Evolutionary conservation across 345 rosid genomes (phyloP).

Genomic region (Eutrema japonicum): DNA sequence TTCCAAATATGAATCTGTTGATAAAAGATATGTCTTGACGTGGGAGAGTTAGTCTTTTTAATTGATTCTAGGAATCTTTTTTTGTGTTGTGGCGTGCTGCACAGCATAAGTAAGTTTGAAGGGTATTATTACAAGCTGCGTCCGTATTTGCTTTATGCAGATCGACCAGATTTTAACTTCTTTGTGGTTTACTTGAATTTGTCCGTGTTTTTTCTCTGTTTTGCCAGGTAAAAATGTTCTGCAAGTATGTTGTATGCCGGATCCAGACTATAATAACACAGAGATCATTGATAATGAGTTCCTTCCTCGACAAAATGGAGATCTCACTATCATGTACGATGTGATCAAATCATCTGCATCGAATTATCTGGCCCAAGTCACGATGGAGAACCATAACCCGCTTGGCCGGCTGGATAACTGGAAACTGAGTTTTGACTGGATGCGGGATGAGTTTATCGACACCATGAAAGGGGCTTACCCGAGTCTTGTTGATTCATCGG

Average conservation of each 20-base stretch:
- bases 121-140: not conserved
- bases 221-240: constrained; percentile 60
- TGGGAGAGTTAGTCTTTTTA: not conserved
- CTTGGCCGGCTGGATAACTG: constrained; percentile 91
- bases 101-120: not conserved
- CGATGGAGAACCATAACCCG: constrained; percentile 73
- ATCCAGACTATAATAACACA: constrained; percentile 50
- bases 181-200: constrained; percentile 11
- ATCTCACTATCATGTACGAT: constrained; percentile 89
- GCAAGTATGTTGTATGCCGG: constrained; percentile 74
- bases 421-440: constrained; percentile 96
- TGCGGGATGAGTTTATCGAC: constrained; percentile 76
- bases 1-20: not conserved
- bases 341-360: constrained; percentile 68
- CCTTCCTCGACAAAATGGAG: constrained; percentile 74
- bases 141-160: constrained; percentile 2
- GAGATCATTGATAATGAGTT: constrained; percentile 55
- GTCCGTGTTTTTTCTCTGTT: constrained; percentile 11
- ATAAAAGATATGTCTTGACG: constrained; percentile 1
- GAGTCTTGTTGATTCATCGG: constrained; percentile 65
- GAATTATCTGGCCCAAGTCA: constrained; percentile 74
- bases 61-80: not conserved
- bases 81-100: not conserved
- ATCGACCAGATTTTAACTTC: not conserved
- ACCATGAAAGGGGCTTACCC: constrained; percentile 94